Evolutionary conservation across 257 asterid genomes (phyloP), one percentile per base, ranked within the genome.

Genomic region (Gentiana macrophylla): DNA sequence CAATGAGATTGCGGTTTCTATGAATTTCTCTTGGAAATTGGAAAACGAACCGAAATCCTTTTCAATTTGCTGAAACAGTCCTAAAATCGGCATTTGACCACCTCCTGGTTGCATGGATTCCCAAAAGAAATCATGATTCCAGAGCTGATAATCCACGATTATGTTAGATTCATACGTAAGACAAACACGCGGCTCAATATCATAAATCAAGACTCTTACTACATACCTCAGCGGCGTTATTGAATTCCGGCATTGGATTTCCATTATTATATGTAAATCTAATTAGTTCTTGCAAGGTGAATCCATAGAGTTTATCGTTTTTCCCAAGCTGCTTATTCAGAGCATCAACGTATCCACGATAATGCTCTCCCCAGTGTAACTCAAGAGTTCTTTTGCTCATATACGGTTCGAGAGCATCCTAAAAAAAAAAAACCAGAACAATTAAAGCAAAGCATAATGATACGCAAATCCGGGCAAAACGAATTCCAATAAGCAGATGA

Each of bases 61-160:
- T 57, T 90, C 89, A 61, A 86, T 90, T 79, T 84, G 94, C 79
- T 84, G 63, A 54, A 82, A 87, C 55, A 90, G 76, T 59, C 96
- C 86, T 60, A 75, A 12, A 37, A 77, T 79, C 43, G 98, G 98
- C 80, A 64, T 68, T 66, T 70, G 74, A 49, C 95, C 95, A 3
- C 96, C 98, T 59, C 94, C 94, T 32, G 96, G 96, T 68, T 81
- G 82, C 96, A 90, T 86, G 56, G 96, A 86, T 59, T 84, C 96
- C 96, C 96, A 90, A 71, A 86, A 90, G 79, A 86, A 90, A 76
- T 90, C 86, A 73, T 90, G 96, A 77, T 90, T 90, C 98, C 98
- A 90, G 34, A 86, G 86, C 98, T 90, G 55, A 62, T 55, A 46
- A 64, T 8, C 59, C 53, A 52, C 56, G 56, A 41, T 7, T 5